These are phyloP conservation scores for Lentinula sp. DNA, from an alignment of 768 basidiomycete species.

Conservation along the genomic window DNA sequence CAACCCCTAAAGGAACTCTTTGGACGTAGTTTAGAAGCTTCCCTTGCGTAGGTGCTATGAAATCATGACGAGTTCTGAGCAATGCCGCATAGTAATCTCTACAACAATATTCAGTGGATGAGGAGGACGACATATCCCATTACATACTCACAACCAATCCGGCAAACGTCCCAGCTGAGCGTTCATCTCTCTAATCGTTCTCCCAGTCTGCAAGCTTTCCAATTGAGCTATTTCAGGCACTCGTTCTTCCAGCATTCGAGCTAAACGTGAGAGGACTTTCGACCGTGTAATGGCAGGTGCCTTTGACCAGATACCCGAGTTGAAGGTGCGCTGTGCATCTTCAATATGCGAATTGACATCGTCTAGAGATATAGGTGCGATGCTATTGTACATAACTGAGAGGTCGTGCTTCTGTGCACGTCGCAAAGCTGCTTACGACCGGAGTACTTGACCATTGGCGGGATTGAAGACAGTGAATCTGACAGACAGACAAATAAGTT, in stretches of 20 bases:
- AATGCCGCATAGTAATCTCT: constrained; percentile 78
- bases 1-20: constrained; percentile 80
- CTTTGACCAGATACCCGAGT: constrained; percentile 70
- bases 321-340: constrained; percentile 52
- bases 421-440: constrained; percentile 35
- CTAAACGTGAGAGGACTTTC: constrained; percentile 57
- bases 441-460: constrained; percentile 56
- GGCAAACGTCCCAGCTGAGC: constrained; percentile 72
- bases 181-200: constrained; percentile 80
- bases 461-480: constrained; percentile 61
- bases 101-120: neutral
- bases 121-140: neutral
- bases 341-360: constrained; percentile 48
- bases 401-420: neutral
- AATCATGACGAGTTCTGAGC: constrained; percentile 61
- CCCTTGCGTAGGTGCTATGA: constrained; percentile 75
- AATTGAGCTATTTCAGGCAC: constrained; percentile 54
- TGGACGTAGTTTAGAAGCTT: constrained; percentile 74
- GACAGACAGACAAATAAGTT: neutral
- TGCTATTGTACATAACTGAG: constrained; percentile 26
- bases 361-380: constrained; percentile 43
- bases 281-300: constrained; percentile 55
- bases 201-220: constrained; percentile 74
- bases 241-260: constrained; percentile 50
- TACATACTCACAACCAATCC: constrained; percentile 70